phyloP scores from a whole-genome alignment of 1,284 basidiomycete genomes.

The Puccinia hordei region DNA sequence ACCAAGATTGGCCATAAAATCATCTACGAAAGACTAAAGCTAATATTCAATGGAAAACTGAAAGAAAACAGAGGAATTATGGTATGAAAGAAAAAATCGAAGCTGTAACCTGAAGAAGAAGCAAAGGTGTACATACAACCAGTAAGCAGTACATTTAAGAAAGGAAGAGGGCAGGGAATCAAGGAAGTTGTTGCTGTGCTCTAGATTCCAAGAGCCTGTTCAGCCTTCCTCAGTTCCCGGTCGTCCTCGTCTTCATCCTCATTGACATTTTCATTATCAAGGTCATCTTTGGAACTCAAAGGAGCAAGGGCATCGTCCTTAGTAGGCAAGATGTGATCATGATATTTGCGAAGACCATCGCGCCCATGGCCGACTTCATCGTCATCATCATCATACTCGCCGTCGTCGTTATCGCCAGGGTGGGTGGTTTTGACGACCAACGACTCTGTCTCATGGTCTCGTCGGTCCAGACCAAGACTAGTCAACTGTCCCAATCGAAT shows the following conservation, averaged over 20 bases:
- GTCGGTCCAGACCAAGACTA: neutral
- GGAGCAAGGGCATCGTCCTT: neutral
- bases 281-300: too few species aligned
- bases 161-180: neutral
- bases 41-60: too few species aligned
- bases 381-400: neutral
- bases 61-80: too few species aligned
- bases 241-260: conserved; percentile 4
- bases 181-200: neutral
- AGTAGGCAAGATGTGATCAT: neutral
- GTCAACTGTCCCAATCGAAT: neutral
- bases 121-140: neutral
- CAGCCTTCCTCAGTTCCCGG: conserved; percentile 10
- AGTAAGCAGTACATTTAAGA: neutral
- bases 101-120: too few species aligned
- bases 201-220: neutral
- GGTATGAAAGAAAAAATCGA: too few species aligned
- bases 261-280: neutral
- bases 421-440: neutral
- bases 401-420: neutral
- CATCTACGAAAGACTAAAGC: too few species aligned
- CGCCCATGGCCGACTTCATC: neutral
- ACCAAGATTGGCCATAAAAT: too few species aligned
- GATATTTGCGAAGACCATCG: neutral
- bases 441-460: conserved; percentile 3